A percentile compares a stretch with the other conserved stretches of the same genome.
These are phyloP conservation scores for Trichoderma atroviride DNA, from an alignment of 2,329 filamentous ascomycete genomes.

Conservation along the genomic window DNA sequence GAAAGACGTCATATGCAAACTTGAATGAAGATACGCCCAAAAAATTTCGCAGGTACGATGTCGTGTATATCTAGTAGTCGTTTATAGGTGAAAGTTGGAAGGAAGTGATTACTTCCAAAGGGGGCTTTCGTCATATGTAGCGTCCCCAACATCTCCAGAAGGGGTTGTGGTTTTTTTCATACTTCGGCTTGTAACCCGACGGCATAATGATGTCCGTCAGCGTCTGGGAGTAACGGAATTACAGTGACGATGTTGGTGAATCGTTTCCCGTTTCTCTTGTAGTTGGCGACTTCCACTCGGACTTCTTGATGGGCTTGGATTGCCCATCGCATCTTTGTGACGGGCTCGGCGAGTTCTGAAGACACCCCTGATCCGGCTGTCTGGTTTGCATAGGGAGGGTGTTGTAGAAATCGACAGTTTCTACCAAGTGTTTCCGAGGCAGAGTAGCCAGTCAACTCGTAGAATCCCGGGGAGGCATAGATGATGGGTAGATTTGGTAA, in stretches of 20 bases:
- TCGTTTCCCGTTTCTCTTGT: slow-evolving; percentile 74
- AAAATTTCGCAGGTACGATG: not conserved
- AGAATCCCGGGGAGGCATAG: slow-evolving; percentile 81
- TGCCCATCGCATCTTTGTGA: slow-evolving; percentile 56
- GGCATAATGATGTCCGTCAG: slow-evolving; percentile 67
- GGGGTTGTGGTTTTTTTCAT: not conserved
- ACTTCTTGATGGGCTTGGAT: slow-evolving; percentile 51
- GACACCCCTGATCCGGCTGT: not conserved
- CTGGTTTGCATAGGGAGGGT: slow-evolving; percentile 58
- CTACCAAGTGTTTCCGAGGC: slow-evolving; percentile 72
- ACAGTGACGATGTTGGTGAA: slow-evolving; percentile 87
- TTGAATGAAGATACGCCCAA: not conserved
- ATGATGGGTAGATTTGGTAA: slow-evolving; percentile 77
- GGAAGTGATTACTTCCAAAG: not conserved
- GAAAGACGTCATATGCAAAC: not conserved
- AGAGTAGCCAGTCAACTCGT: slow-evolving; percentile 76
- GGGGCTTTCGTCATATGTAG: no score
- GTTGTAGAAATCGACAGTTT: slow-evolving; percentile 85
- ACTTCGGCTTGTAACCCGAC: slow-evolving; percentile 81
- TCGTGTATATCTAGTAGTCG: not conserved
- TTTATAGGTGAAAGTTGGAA: not conserved
- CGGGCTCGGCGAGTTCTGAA: slow-evolving; percentile 46
- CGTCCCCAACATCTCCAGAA: no score
- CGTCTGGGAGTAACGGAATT: slow-evolving; percentile 74
- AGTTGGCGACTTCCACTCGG: slow-evolving; percentile 68